Evolutionary conservation across 768 basidiomycete species (phyloP).

Genomic region (Lactarius hengduanensis): DNA sequence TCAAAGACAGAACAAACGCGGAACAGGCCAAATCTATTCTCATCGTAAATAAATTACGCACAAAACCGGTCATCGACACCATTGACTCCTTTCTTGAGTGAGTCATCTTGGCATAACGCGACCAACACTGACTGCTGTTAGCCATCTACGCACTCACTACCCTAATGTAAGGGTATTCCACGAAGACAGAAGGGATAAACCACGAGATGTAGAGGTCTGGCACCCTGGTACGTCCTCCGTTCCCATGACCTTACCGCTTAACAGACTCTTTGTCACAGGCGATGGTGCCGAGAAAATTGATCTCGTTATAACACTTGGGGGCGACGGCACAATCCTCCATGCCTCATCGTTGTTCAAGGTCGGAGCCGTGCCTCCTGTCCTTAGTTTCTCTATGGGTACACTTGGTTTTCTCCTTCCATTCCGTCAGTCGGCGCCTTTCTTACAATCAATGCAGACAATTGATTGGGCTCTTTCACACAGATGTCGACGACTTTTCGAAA

Average conservation of each 20-base stretch:
- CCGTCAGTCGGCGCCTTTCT: slow-evolving; percentile 53
- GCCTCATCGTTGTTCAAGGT: slow-evolving; percentile 87
- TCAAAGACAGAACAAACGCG: slow-evolving; percentile 22
- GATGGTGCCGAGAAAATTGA: slow-evolving; percentile 67
- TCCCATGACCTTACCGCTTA: neutral
- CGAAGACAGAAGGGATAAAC: slow-evolving; percentile 48
- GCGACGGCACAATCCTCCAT: slow-evolving; percentile 93
- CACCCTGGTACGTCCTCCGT: slow-evolving; percentile 46
- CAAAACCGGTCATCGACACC: slow-evolving; percentile 71
- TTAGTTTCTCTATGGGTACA: slow-evolving; percentile 92
- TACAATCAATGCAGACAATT: neutral
- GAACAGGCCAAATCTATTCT: slow-evolving; percentile 60
- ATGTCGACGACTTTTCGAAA: slow-evolving; percentile 82
- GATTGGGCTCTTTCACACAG: slow-evolving; percentile 40
- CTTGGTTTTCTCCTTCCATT: slow-evolving; percentile 93
- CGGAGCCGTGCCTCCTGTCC: slow-evolving; percentile 88
- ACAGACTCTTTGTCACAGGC: slow-evolving; percentile 25
- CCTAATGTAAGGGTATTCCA: slow-evolving; percentile 36
- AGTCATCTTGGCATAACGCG: slow-evolving; percentile 30
- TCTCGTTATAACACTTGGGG: slow-evolving; percentile 87
- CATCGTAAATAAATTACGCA: slow-evolving; percentile 79
- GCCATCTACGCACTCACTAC: slow-evolving; percentile 36
- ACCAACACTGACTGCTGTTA: slow-evolving; percentile 18
- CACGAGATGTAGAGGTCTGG: slow-evolving; percentile 52
- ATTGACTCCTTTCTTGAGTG: slow-evolving; percentile 73